Evolutionary conservation across 2,329 filamentous ascomycete species (phyloP), one percentile per base, ranked within the genome.

Genomic region (Lachnellula hyalina): DNA sequence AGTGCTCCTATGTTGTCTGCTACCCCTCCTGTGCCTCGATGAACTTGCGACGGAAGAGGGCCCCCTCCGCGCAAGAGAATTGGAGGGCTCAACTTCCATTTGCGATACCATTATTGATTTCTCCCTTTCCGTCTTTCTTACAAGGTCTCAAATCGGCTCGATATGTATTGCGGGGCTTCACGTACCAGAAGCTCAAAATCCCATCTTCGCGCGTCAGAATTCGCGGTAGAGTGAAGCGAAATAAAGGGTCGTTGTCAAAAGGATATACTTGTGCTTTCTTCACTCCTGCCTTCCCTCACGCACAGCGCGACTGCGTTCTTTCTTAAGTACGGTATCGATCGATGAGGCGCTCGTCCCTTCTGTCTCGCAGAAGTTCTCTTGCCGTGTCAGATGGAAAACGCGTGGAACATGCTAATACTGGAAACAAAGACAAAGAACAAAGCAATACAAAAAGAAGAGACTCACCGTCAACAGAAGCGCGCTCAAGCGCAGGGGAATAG

Each of bases 21-120:
- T 86, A 67, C 91, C 89, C 63, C 90, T 85, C 71, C 89, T 87
- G 65, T 78, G 77, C 59, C 84, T 79, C 47, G 64, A 63, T n/a
- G 73, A 73, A 51, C 61, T 67, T 60, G 86, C 70, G 75, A 91
- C 72, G 68, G 84, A 77, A 72, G 82, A 73, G 69, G 82, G 71
- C 63, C 79, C 79, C 67, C 84, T 83, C 65, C 82, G 73, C 67
- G 80, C 75, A 63, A 84, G 74, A 64, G 82, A 77, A 65, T 74
- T 72, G 56, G 74, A 69, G 52, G 64, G 61, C 55, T 64, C 64
- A 44, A 63, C 61, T 58, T 84, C 80, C 65, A 80, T 76, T 72
- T 84, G 82, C 69, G 83, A 85, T 70, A 86, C 81, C 82, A 86
- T 86, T 32, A 2, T 32, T 32, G 9, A 2, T 7, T 25, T 25